Percentiles rank a stretch among this genome's conserved stretches.
Conservation (phyloP, 306 rosid genomes). For the Crataegus laevigata region DNA sequence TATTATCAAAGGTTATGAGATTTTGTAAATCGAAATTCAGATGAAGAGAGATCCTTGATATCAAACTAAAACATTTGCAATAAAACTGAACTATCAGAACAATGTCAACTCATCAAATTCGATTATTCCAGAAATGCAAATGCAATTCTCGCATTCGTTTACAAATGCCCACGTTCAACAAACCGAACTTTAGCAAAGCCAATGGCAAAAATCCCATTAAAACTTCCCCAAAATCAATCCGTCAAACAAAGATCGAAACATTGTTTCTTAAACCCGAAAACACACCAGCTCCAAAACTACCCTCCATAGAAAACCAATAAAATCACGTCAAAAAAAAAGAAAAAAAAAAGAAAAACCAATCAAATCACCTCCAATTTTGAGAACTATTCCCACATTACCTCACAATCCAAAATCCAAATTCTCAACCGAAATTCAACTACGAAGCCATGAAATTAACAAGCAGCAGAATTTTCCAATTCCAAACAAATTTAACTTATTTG, state of each 20-base stretch:
- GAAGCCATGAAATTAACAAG: not conserved
- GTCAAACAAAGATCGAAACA: slow-evolving; percentile 5
- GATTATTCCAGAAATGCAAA: not conserved
- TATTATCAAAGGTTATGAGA: not conserved
- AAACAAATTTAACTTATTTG: not conserved
- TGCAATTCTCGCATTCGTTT: not conserved
- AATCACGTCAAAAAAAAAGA: not conserved
- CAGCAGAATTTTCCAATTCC: not conserved
- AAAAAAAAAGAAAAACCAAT: not conserved
- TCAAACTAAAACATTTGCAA: not conserved
- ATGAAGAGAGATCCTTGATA: not conserved
- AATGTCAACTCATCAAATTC: not conserved
- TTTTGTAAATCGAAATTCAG: not conserved
- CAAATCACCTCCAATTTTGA: slow-evolving; percentile 2
- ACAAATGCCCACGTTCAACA: not conserved
- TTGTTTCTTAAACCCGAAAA: not conserved
- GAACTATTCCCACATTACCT: not conserved
- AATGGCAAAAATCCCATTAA: not conserved
- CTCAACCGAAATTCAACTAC: not conserved
- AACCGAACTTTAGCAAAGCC: slow-evolving; percentile 6
- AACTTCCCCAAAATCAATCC: slow-evolving; percentile 3
- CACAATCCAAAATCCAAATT: not conserved
- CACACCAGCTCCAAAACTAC: slow-evolving; percentile 1
- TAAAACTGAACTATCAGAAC: not conserved
- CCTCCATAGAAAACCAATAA: not conserved